phyloP scores from a whole-genome alignment of 352 stramenopile species.

The Nothophytophthora sp. region DNA sequence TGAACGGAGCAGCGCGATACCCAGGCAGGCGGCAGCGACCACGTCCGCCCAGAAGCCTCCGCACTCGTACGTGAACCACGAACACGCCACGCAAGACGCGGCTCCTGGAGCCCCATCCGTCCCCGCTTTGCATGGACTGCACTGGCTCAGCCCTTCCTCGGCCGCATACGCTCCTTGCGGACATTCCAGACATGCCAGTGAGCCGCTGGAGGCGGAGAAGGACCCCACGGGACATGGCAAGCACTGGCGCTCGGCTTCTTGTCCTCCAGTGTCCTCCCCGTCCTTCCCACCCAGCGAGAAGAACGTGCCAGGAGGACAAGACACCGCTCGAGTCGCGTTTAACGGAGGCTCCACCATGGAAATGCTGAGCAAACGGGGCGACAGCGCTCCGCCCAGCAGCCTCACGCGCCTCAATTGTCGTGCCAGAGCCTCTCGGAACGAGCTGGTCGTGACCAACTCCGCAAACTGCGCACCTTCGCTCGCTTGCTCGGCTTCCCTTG shows the following conservation, averaged over 20 bases:
- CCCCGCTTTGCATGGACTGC: conserved; percentile 36
- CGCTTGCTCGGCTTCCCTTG: neutral
- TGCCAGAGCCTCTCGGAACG: conserved; percentile 23
- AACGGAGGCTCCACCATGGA: conserved; percentile 20
- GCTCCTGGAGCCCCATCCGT: conserved; percentile 35
- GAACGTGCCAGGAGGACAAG: conserved; percentile 33
- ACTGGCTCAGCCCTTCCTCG: conserved; percentile 36
- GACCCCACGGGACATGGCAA: conserved; percentile 36
- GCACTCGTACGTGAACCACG: conserved; percentile 53
- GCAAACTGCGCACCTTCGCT: conserved; percentile 7
- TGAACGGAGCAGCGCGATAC: conserved; percentile 11
- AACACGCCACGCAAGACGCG: conserved; percentile 41
- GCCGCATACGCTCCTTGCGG: conserved; percentile 37
- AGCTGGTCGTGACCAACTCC: conserved; percentile 9
- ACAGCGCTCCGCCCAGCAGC: conserved; percentile 10
- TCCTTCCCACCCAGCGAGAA: conserved; percentile 16
- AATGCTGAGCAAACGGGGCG: conserved; percentile 17
- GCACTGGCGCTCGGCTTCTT: conserved; percentile 14
- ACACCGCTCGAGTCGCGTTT: conserved; percentile 28
- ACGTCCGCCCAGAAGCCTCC: conserved; percentile 63
- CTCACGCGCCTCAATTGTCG: conserved; percentile 19
- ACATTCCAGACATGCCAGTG: conserved; percentile 38
- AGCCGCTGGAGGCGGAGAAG: conserved; percentile 26
- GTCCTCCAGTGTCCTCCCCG: neutral
- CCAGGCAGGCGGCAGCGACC: conserved; percentile 23